Percentiles rank a stretch among this genome's conserved stretches.
Conservation (phyloP, 1,139 yeast genomes). For the Debaryomyces subglobosus region DNA sequence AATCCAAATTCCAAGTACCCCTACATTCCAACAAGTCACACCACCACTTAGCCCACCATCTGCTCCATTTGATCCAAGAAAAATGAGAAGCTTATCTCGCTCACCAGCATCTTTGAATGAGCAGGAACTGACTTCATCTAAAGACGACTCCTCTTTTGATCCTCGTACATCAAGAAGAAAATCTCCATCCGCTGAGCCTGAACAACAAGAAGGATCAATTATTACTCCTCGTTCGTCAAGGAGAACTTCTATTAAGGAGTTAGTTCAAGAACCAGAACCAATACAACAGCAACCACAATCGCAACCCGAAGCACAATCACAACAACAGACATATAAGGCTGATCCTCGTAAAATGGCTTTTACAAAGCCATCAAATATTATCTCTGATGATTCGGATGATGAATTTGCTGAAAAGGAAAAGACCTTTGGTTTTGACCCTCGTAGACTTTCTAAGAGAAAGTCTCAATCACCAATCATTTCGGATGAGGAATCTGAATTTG, state of each 20-base stretch:
- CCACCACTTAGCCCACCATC: slow-evolving; percentile 17
- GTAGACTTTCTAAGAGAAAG: slow-evolving; percentile 19
- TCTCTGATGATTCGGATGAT: slow-evolving; percentile 17
- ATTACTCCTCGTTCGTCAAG: slow-evolving; percentile 15
- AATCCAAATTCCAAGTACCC: slow-evolving; percentile 28
- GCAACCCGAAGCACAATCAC: neutral
- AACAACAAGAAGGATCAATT: slow-evolving; percentile 17
- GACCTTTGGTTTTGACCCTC: slow-evolving; percentile 28
- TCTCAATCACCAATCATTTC: slow-evolving; percentile 6
- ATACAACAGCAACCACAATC: neutral
- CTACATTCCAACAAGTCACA: slow-evolving; percentile 16
- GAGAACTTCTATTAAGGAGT: slow-evolving; percentile 9
- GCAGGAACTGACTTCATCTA: neutral
- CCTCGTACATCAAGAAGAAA: slow-evolving; percentile 24
- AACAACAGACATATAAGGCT: neutral
- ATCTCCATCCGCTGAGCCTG: slow-evolving; percentile 11
- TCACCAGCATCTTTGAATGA: slow-evolving; percentile 5
- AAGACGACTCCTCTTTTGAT: slow-evolving; percentile 19
- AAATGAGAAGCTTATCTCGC: slow-evolving; percentile 12
- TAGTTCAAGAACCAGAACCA: neutral
- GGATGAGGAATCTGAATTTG: slow-evolving; percentile 10
- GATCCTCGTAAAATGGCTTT: slow-evolving; percentile 7
- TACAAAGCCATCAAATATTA: slow-evolving; percentile 9
- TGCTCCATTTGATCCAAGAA: slow-evolving; percentile 21
- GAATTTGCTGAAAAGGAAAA: slow-evolving; percentile 19